Conservation (phyloP, 2,329 filamentous ascomycete genomes). For the Niveomyces coronatus region DNA sequence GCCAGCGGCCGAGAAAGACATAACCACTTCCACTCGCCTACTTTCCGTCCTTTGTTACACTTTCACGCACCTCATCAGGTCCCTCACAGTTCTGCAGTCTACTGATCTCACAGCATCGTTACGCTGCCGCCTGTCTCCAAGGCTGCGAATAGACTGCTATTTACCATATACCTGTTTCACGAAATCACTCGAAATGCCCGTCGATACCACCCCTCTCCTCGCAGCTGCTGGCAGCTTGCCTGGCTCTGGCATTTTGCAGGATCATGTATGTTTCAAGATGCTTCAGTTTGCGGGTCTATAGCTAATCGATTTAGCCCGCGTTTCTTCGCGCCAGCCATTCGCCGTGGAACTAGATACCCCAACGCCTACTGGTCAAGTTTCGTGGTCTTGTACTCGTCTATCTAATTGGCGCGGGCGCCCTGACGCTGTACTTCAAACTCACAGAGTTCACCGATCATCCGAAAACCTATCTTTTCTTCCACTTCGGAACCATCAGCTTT, state of each 20-base stretch:
- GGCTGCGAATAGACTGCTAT: too few relatives aligned
- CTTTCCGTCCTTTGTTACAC: neutral
- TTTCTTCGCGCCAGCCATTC: constrained; percentile 43
- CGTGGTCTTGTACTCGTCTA: constrained; percentile 34
- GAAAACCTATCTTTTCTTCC: constrained; percentile 34
- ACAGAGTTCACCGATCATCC: constrained; percentile 28
- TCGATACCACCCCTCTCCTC: constrained; percentile 28
- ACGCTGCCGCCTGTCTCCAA: too few relatives aligned
- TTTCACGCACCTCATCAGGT: neutral
- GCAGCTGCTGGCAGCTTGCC: constrained; percentile 19
- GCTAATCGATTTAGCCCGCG: constrained; percentile 29
- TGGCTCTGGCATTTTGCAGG: constrained; percentile 23
- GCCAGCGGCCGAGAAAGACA: constrained; percentile 1
- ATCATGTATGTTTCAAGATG: constrained; percentile 29
- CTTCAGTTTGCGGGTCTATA: neutral
- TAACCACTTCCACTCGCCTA: neutral
- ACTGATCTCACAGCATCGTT: too few relatives aligned
- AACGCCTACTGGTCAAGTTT: constrained; percentile 33
- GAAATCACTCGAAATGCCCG: constrained; percentile 10
- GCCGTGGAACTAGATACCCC: constrained; percentile 36
- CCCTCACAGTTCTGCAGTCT: neutral
- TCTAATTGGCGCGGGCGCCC: constrained; percentile 28
- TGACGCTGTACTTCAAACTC: constrained; percentile 37
- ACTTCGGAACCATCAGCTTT: constrained; percentile 38
- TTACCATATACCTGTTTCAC: neutral